Percentiles rank a stretch among this genome's conserved stretches.
Conservation (phyloP, 176 grass and related monocot genomes). For the Luzula sylvatica region DNA sequence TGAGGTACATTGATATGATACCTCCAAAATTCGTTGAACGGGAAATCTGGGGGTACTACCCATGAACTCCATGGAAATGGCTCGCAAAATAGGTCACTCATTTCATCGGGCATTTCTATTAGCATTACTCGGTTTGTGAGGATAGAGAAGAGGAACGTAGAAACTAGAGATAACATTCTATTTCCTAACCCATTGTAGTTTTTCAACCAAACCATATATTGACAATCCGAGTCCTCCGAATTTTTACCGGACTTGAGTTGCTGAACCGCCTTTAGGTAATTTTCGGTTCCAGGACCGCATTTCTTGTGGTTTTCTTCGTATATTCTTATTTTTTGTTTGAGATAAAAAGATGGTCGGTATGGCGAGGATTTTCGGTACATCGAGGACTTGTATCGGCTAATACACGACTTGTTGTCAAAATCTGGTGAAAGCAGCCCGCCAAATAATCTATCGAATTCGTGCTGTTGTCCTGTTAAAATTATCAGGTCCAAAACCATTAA, state of each 20-base stretch:
- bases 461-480: too few species aligned
- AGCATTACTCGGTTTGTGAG: conserved; percentile 59
- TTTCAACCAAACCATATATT: conserved; percentile 66
- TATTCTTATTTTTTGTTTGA: too few species aligned
- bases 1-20: conserved; percentile 37
- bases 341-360: too few species aligned
- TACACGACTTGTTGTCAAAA: conserved; percentile 34
- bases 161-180: too few species aligned
- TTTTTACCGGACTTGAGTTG: conserved; percentile 39
- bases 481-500: too few species aligned
- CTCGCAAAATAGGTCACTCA: conserved; percentile 54
- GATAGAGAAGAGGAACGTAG: too few species aligned
- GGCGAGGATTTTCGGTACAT: conserved; percentile 45
- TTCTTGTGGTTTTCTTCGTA: conserved; percentile 36
- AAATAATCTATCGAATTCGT: too few species aligned
- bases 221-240: conserved; percentile 24
- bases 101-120: conserved; percentile 25
- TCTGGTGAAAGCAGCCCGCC: conserved; percentile 43
- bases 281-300: too few species aligned
- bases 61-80: conserved; percentile 53
- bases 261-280: conserved; percentile 33
- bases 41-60: conserved; percentile 37
- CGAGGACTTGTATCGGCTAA: conserved; percentile 47
- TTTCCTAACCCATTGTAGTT: too few species aligned
- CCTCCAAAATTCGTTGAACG: conserved; percentile 13